A percentile compares a stretch with the other conserved stretches of the same genome.
These are phyloP conservation scores for Colletotrichum sojae DNA, from an alignment of 2,329 filamentous ascomycete species.

Conservation along the genomic window DNA sequence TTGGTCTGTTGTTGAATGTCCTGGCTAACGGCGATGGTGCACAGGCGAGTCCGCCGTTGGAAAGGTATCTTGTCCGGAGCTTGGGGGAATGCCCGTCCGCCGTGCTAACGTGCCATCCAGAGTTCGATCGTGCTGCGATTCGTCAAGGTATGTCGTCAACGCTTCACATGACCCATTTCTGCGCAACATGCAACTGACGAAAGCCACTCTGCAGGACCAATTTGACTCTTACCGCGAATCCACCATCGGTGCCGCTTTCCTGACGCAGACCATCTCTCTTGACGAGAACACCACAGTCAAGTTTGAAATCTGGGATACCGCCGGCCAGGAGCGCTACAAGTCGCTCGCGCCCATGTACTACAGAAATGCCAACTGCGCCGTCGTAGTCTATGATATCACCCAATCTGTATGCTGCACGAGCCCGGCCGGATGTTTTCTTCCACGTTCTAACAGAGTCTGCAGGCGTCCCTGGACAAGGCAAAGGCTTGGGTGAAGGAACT, in stretches of 20 bases:
- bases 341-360: conserved; percentile 99
- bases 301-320: conserved; percentile 99
- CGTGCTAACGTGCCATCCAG: conserved; percentile 61
- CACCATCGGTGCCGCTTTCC: conserved; percentile 97
- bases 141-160: conserved; percentile 82
- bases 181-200: conserved; percentile 4
- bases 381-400: conserved; percentile 99
- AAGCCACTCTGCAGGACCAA: conserved; percentile 79
- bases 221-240: conserved; percentile 98
- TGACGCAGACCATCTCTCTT: conserved; percentile 98
- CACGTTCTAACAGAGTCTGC: conserved; percentile 41
- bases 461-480: conserved; percentile 98
- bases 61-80: conserved; percentile 75
- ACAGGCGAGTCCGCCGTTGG: conserved; percentile 97
- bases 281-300: conserved; percentile 99
- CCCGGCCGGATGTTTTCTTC: conserved; percentile 41
- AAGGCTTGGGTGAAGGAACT: conserved; percentile 99
- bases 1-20: conserved; percentile 26
- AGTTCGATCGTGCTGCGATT: conserved; percentile 98
- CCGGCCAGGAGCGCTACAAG: conserved; percentile 98
- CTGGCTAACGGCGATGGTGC: conserved; percentile 31
- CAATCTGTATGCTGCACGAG: conserved; percentile 82
- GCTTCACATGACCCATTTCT: background rate
- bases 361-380: conserved; percentile 98
- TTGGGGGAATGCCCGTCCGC: conserved; percentile 9